A percentile compares a stretch with the other conserved stretches of the same genome.
These are phyloP conservation scores for Aspergillus sparsus DNA, from an alignment of 495 filamentous ascomycete species.

Conservation along the genomic window DNA sequence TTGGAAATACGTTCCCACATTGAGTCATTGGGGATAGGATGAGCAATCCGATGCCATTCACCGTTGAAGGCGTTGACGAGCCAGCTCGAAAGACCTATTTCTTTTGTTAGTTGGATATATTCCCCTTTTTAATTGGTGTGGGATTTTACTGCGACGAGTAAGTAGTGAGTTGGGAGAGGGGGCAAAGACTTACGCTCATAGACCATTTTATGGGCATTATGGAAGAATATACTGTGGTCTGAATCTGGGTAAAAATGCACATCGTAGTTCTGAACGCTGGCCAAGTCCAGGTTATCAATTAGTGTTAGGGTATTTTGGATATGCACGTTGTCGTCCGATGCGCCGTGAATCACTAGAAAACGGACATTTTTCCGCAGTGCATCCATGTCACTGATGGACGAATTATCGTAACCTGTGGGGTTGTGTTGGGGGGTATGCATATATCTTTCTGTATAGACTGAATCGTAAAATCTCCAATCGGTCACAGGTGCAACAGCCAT, in stretches of 20 bases:
- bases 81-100: conserved; percentile 82
- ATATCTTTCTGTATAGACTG: conserved; percentile 93
- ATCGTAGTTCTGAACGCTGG: conserved; percentile 89
- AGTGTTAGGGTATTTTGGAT: conserved; percentile 87
- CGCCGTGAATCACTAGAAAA: conserved; percentile 92
- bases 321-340: conserved; percentile 95
- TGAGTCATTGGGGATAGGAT: conserved; percentile 59
- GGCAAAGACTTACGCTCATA: conserved; percentile 81
- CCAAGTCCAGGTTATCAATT: conserved; percentile 83
- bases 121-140: no score
- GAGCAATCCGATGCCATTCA: conserved; percentile 79
- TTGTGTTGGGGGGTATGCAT: conserved; percentile 93
- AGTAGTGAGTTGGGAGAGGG: conserved; percentile 5
- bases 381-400: conserved; percentile 68
- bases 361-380: conserved; percentile 73
- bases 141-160: not conserved
- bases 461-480: conserved; percentile 95
- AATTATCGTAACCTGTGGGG: conserved; percentile 69
- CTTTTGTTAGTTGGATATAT: conserved; percentile 25
- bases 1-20: conserved; percentile 31
- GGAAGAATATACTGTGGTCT: conserved; percentile 93
- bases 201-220: conserved; percentile 89
- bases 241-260: conserved; percentile 95
- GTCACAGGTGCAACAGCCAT: conserved; percentile 98
- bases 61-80: conserved; percentile 97